These are phyloP conservation scores for Didymella sp. DNA, from an alignment of 2,329 filamentous ascomycete genomes.

Conservation along the genomic window DNA sequence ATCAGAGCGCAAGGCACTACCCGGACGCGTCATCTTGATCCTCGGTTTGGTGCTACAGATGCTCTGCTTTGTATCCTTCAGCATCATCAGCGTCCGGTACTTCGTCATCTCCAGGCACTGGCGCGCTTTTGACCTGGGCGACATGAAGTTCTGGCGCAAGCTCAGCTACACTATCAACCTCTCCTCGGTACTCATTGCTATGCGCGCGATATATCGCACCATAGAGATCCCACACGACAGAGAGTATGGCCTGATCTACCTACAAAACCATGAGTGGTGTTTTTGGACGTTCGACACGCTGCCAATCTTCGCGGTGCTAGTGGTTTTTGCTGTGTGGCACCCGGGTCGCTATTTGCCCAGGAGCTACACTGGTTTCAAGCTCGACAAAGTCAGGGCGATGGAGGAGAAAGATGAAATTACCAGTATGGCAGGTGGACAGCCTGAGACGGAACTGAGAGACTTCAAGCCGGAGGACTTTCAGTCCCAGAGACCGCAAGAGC, in stretches of 20 bases:
- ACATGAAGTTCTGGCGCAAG: conserved; percentile 47
- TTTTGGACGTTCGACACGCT: conserved; percentile 61
- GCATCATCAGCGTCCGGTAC: conserved; percentile 47
- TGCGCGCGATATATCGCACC: conserved; percentile 62
- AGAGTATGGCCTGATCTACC: conserved; percentile 55
- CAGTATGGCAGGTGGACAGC: conserved; percentile 17
- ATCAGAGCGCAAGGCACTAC: conserved; percentile 37
- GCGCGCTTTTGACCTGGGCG: conserved; percentile 43
- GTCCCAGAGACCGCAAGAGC: conserved; percentile 1
- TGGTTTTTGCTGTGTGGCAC: conserved; percentile 59
- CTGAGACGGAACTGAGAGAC: conserved; percentile 24
- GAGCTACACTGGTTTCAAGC: conserved; percentile 37
- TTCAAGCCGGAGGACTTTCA: conserved; percentile 39
- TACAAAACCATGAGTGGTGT: conserved; percentile 60
- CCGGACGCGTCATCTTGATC: conserved; percentile 51
- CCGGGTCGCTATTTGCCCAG: conserved; percentile 49
- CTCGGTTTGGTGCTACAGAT: conserved; percentile 60
- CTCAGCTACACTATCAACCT: conserved; percentile 46
- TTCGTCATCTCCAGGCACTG: conserved; percentile 42
- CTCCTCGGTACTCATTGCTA: conserved; percentile 46
- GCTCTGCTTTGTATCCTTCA: conserved; percentile 60
- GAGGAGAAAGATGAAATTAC: conserved; percentile 45
- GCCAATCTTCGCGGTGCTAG: conserved; percentile 58
- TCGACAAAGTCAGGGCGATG: conserved; percentile 42
- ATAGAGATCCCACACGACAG: conserved; percentile 60